Percentiles rank a stretch among this genome's conserved stretches.
Evolutionary conservation across 768 basidiomycete species (phyloP).

Genomic region (Leccinum subgranulosum): DNA sequence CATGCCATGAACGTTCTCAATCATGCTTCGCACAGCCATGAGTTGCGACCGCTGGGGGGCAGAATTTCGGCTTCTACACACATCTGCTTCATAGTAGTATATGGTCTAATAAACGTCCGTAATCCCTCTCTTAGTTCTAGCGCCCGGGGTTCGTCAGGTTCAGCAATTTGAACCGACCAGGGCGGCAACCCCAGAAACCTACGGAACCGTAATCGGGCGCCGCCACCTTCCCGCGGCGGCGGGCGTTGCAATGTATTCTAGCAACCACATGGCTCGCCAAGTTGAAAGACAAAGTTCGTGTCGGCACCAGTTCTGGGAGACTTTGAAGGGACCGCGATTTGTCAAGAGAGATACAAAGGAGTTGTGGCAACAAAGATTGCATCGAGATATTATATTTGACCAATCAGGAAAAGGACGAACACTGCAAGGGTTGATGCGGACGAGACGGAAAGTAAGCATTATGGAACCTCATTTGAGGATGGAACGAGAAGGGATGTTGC

Average conservation of each 20-base stretch:
- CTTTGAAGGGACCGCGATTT: background rate
- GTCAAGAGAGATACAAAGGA: background rate
- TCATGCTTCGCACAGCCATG: background rate
- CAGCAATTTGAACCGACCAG: background rate
- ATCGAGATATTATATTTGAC: background rate
- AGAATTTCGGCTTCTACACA: background rate
- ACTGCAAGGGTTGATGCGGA: conserved; percentile 9
- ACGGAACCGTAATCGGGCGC: background rate
- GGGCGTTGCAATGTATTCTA: background rate
- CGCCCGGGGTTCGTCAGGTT: background rate
- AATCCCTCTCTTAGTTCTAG: background rate
- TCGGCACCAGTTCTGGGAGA: background rate
- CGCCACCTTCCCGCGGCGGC: background rate
- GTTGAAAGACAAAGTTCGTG: background rate
- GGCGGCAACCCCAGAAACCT: background rate
- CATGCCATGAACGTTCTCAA: background rate
- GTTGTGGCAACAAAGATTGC: background rate
- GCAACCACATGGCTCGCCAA: background rate
- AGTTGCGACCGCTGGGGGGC: background rate
- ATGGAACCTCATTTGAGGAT: conserved; percentile 18
- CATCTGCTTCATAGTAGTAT: background rate
- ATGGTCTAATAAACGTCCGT: background rate
- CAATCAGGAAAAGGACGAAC: background rate
- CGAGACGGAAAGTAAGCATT: conserved; percentile 9
- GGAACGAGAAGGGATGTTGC: conserved; percentile 7